These are phyloP conservation scores for Chytriomyces sp. DNA, from an alignment of 192 early-diverging fungal species.

Conservation along the genomic window DNA sequence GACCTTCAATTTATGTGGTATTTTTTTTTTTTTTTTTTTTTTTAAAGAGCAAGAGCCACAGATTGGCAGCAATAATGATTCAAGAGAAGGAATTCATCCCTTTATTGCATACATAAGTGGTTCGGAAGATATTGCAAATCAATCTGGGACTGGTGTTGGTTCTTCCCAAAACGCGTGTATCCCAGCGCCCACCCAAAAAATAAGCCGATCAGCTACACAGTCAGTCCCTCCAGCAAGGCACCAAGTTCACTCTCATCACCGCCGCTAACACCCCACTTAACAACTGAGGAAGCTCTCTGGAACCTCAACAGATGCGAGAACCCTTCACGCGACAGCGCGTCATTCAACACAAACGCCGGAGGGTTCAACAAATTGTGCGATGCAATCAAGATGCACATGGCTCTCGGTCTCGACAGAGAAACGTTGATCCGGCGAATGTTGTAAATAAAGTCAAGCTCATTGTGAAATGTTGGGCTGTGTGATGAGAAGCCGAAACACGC, in stretches of 20 bases:
- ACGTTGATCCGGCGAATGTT: slow-evolving; percentile 45
- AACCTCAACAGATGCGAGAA: slow-evolving; percentile 38
- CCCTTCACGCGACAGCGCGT: slow-evolving; percentile 23
- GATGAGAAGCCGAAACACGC: slow-evolving; percentile 59
- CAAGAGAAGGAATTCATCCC: no score
- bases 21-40: no score
- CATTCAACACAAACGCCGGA: slow-evolving; percentile 21
- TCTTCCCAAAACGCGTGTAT: no score
- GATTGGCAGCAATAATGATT: no score
- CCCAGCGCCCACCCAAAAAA: no score
- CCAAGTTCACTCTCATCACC: neutral
- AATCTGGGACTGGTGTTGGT: no score
- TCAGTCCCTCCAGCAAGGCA: neutral
- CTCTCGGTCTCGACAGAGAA: slow-evolving; percentile 42
- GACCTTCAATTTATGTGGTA: no score
- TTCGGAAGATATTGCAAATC: no score
- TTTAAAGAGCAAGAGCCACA: no score
- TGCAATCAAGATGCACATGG: slow-evolving; percentile 39
- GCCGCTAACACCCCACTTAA: slow-evolving; percentile 9
- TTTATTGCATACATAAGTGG: no score
- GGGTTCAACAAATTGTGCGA: slow-evolving; percentile 28
- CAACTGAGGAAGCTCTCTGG: neutral
- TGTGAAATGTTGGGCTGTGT: slow-evolving; percentile 32
- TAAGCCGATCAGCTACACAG: no score
- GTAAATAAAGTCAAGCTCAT: slow-evolving; percentile 43